Evolutionary conservation across 257 asterid genomes (phyloP).

Genomic region (Buddleja alternifolia): DNA sequence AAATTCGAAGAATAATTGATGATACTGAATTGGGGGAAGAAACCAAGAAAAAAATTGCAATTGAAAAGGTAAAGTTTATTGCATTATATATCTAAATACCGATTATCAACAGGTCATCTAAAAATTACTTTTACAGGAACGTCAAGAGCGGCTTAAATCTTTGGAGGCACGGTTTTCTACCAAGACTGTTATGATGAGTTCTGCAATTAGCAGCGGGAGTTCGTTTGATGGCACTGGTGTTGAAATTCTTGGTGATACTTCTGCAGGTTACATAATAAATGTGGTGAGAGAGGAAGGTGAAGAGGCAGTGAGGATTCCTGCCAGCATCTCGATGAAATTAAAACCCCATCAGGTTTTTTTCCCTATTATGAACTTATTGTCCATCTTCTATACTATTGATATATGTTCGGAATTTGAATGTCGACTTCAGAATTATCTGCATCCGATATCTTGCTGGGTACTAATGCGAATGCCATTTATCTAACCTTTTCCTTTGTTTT

Average conservation of each 20-base stretch:
- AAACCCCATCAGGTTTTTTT: slow-evolving; percentile 82
- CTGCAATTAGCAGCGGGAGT: slow-evolving; percentile 47
- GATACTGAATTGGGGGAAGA: slow-evolving; percentile 97
- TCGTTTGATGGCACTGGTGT: slow-evolving; percentile 59
- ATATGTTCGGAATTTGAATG: slow-evolving; percentile 14
- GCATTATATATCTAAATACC: slow-evolving; percentile 23
- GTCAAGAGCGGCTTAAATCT: slow-evolving; percentile 97
- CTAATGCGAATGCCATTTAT: neutral
- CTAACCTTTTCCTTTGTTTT: neutral
- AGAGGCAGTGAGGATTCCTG: slow-evolving; percentile 94
- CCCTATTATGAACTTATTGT: slow-evolving; percentile 13
- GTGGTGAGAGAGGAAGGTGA: slow-evolving; percentile 97
- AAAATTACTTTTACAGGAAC: slow-evolving; percentile 62
- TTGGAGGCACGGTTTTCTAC: slow-evolving; percentile 79
- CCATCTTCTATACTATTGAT: slow-evolving; percentile 19
- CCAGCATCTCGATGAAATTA: slow-evolving; percentile 83
- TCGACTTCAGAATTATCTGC: slow-evolving; percentile 23
- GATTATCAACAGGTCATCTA: slow-evolving; percentile 11
- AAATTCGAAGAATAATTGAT: slow-evolving; percentile 91
- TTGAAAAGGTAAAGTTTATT: slow-evolving; percentile 73
- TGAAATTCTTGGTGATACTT: slow-evolving; percentile 76
- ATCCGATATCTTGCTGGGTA: slow-evolving; percentile 14
- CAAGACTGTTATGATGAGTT: slow-evolving; percentile 55
- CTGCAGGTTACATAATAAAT: slow-evolving; percentile 82
- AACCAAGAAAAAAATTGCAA: slow-evolving; percentile 94